These are phyloP conservation scores for Solanum sejunctum DNA, from an alignment of 257 asterid genomes.

Conservation along the genomic window DNA sequence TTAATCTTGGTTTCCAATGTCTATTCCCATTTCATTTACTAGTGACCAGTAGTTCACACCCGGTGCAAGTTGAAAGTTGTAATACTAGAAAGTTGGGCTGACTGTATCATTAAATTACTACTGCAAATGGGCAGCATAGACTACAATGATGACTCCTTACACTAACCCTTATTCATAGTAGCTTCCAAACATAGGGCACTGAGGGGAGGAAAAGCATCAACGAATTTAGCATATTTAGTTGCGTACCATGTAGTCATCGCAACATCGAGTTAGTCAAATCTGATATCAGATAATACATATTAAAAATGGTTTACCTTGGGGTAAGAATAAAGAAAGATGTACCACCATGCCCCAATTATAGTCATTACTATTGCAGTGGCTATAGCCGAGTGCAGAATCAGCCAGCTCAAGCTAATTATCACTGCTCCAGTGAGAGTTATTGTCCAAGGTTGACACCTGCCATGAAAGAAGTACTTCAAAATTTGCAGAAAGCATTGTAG, in stretches of 20 bases:
- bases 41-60: background rate
- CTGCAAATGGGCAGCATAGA: background rate
- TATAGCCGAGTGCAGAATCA: conserved; percentile 35
- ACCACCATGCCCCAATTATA: conserved; percentile 72
- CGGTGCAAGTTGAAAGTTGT: background rate
- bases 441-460: conserved; percentile 99
- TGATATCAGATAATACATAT: background rate
- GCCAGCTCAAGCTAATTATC: conserved; percentile 57
- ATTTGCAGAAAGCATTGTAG: background rate
- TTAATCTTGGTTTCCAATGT: background rate
- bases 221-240: background rate
- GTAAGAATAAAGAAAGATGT: conserved; percentile 68
- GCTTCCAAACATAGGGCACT: background rate
- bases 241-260: background rate
- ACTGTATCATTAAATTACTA: background rate
- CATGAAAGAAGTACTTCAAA: background rate
- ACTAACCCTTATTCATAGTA: background rate
- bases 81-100: background rate
- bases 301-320: conserved; percentile 56
- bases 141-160: background rate
- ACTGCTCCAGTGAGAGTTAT: conserved; percentile 55
- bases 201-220: background rate
- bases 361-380: conserved; percentile 34
- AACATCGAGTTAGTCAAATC: background rate
- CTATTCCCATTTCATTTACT: background rate